phyloP scores from a whole-genome alignment of 1,139 yeast genomes.

The Geotrichum candidum region DNA sequence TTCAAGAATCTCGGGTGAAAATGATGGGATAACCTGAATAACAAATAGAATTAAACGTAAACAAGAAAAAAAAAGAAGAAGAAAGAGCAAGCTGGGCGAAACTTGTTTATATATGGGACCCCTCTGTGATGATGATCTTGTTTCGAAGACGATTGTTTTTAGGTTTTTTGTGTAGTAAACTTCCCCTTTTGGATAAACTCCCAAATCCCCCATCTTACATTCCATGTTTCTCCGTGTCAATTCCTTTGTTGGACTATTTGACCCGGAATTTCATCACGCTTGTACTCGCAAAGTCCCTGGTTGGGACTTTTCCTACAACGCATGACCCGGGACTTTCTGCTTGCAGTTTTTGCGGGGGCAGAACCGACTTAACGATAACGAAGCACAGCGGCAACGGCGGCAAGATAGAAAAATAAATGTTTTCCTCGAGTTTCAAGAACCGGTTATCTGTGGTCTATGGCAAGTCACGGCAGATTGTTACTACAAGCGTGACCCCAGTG shows the following conservation, averaged over 20 bases:
- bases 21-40: background rate
- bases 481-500: too few species aligned
- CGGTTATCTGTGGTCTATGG: too few species aligned
- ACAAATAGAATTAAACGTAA: background rate
- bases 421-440: too few species aligned
- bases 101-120: background rate
- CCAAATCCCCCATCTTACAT: background rate
- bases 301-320: background rate
- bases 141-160: background rate
- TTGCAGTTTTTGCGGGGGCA: too few species aligned
- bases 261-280: background rate
- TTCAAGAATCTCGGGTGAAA: background rate
- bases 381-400: too few species aligned
- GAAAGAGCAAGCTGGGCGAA: background rate
- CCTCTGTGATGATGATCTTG: background rate
- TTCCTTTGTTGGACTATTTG: background rate
- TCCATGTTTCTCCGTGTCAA: background rate
- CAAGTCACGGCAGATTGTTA: too few species aligned
- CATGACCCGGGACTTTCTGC: background rate
- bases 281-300: background rate
- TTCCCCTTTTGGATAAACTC: background rate
- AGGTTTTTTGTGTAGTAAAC: background rate
- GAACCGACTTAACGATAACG: too few species aligned
- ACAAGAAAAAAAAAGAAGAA: background rate
- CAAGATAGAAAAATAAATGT: too few species aligned